These are phyloP conservation scores for Quercus aquifolioides DNA, from an alignment of 306 rosid species.

Conservation along the genomic window DNA sequence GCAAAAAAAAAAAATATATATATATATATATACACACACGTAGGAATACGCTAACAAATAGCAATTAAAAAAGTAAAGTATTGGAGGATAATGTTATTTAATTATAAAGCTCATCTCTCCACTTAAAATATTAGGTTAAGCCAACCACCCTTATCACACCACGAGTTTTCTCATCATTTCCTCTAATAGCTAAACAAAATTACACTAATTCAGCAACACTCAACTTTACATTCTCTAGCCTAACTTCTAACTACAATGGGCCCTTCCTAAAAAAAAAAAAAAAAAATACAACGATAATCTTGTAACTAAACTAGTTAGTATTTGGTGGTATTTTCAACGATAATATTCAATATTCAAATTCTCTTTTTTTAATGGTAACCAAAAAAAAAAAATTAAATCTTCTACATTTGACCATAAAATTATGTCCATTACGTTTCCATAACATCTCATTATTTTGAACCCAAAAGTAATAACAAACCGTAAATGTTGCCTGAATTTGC, in stretches of 20 bases:
- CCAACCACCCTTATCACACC: not conserved
- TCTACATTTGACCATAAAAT: too few relatives aligned
- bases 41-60: not conserved
- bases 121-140: not conserved
- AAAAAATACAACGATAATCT: too few relatives aligned
- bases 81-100: slow-evolving; percentile 28
- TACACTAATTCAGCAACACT: not conserved
- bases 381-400: not conserved
- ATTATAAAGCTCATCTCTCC: not conserved
- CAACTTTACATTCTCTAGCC: not conserved
- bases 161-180: not conserved
- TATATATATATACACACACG: too few relatives aligned
- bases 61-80: not conserved
- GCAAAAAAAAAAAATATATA: too few relatives aligned
- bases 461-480: not conserved
- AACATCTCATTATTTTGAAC: not conserved
- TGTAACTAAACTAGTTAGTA: too few relatives aligned
- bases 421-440: too few relatives aligned
- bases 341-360: too few relatives aligned
- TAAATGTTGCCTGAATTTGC: too few relatives aligned
- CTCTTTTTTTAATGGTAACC: too few relatives aligned
- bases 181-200: not conserved
- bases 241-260: not conserved
- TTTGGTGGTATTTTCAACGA: too few relatives aligned
- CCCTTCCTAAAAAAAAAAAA: too few relatives aligned